Evolutionary conservation across 2,329 filamentous ascomycete genomes (phyloP).

Genomic region (Aspergillus sp.): DNA sequence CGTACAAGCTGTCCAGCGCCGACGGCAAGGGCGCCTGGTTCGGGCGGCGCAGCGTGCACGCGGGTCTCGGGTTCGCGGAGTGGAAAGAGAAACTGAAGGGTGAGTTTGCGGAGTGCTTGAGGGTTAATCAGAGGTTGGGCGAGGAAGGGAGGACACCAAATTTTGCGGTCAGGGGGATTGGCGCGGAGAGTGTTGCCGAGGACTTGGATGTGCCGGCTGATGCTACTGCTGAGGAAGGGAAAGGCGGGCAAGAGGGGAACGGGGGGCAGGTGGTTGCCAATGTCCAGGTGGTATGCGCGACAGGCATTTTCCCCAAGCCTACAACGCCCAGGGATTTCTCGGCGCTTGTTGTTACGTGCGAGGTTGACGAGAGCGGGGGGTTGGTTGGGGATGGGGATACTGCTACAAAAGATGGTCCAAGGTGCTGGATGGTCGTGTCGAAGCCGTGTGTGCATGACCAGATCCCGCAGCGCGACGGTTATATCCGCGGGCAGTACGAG

Average conservation of each 20-base stretch:
- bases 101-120: conserved; percentile 73
- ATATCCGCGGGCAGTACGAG: conserved; percentile 78
- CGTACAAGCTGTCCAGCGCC: conserved; percentile 70
- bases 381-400: conserved; percentile 20
- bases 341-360: conserved; percentile 62
- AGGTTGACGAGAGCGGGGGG: conserved; percentile 12
- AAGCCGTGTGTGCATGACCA: conserved; percentile 72
- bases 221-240: conserved; percentile 4
- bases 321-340: conserved; percentile 84
- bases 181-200: conserved; percentile 67
- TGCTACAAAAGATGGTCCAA: conserved; percentile 24
- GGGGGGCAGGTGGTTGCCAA: conserved; percentile 12
- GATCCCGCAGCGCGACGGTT: conserved; percentile 59
- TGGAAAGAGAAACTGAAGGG: conserved; percentile 68
- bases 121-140: conserved; percentile 59
- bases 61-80: conserved; percentile 63
- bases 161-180: conserved; percentile 74
- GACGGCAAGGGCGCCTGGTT: conserved; percentile 89
- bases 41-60: conserved; percentile 71
- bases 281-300: conserved; percentile 65
- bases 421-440: conserved; percentile 79
- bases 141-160: conserved; percentile 58
- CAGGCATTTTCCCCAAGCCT: conserved; percentile 81
- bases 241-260: no score
- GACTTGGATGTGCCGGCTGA: conserved; percentile 46